Evolutionary conservation across 352 stramenopile genomes (phyloP).

Genomic region (Pythium phragmitis): DNA sequence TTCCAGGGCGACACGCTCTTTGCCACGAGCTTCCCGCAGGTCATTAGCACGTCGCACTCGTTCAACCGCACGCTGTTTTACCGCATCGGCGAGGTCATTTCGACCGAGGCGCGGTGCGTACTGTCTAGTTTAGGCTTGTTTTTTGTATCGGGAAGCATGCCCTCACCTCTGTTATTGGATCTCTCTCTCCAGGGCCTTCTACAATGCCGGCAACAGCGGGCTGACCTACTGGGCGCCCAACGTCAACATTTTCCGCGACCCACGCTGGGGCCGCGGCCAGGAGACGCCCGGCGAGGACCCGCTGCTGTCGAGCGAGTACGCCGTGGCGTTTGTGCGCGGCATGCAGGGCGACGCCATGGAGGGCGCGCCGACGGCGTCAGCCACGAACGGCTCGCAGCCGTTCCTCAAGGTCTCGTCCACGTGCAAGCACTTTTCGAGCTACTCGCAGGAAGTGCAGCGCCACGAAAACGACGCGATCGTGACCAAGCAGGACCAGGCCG

Average conservation of each 20-base stretch:
- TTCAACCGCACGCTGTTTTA: constrained; percentile 90
- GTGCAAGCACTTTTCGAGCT: constrained; percentile 93
- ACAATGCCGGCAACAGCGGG: constrained; percentile 72
- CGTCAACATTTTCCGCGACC: constrained; percentile 93
- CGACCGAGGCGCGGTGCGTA: constrained; percentile 61
- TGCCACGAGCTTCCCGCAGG: constrained; percentile 90
- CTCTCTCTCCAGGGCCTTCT: constrained; percentile 45
- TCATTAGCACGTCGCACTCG: constrained; percentile 68
- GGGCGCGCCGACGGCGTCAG: neutral
- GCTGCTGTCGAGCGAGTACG: constrained; percentile 83
- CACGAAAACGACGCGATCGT: constrained; percentile 89
- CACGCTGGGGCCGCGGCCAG: constrained; percentile 89
- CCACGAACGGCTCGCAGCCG: neutral
- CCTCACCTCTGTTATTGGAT: neutral
- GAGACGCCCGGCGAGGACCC: constrained; percentile 92
- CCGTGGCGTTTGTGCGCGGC: constrained; percentile 75
- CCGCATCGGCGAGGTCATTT: constrained; percentile 71
- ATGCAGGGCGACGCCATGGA: constrained; percentile 75
- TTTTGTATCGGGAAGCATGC: neutral
- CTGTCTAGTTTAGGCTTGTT: neutral
- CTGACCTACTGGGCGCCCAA: constrained; percentile 93
- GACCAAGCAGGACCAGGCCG: constrained; percentile 79
- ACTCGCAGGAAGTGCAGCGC: constrained; percentile 79
- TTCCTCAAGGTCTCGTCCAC: constrained; percentile 83
- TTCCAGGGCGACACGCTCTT: constrained; percentile 50